Percentiles rank a stretch among this genome's conserved stretches.
phyloP scores from a whole-genome alignment of 1,284 basidiomycete genomes.

The Microbotryum silenes-acaulis region DNA sequence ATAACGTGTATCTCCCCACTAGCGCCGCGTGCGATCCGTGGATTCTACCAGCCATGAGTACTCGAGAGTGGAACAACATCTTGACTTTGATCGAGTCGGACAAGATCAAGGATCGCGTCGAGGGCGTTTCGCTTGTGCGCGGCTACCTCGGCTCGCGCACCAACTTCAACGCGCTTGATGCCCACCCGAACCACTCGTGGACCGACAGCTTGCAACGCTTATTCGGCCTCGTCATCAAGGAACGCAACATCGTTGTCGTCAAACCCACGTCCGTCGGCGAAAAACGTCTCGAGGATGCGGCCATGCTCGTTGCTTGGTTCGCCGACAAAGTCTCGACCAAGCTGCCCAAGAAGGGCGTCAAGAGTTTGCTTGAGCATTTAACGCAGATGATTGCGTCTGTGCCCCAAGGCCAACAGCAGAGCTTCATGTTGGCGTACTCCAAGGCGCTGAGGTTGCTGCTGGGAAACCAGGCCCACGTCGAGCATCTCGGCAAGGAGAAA shows the following conservation, averaged over 20 bases:
- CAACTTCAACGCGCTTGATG: conserved; percentile 50
- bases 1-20: too few species aligned
- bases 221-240: conserved; percentile 57
- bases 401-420: conserved; percentile 51
- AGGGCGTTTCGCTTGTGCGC: conserved; percentile 55
- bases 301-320: conserved; percentile 61
- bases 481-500: conserved; percentile 56
- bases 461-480: conserved; percentile 63
- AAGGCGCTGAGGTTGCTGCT: conserved; percentile 64
- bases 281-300: conserved; percentile 56
- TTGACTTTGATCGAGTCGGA: conserved; percentile 43
- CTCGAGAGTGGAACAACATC: too few species aligned
- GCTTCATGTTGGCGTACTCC: conserved; percentile 68
- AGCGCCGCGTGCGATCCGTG: too few species aligned
- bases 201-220: conserved; percentile 63
- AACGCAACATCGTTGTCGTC: conserved; percentile 53
- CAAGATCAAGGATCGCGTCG: conserved; percentile 64
- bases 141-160: conserved; percentile 53
- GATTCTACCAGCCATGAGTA: too few species aligned
- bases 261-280: conserved; percentile 46
- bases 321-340: conserved; percentile 53
- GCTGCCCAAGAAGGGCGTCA: conserved; percentile 52
- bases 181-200: conserved; percentile 50
- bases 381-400: conserved; percentile 51
- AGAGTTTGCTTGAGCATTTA: conserved; percentile 59